These are phyloP conservation scores for Dinochytrium kinnereticum DNA, from an alignment of 371 early-diverging fungal genomes.

Conservation along the genomic window DNA sequence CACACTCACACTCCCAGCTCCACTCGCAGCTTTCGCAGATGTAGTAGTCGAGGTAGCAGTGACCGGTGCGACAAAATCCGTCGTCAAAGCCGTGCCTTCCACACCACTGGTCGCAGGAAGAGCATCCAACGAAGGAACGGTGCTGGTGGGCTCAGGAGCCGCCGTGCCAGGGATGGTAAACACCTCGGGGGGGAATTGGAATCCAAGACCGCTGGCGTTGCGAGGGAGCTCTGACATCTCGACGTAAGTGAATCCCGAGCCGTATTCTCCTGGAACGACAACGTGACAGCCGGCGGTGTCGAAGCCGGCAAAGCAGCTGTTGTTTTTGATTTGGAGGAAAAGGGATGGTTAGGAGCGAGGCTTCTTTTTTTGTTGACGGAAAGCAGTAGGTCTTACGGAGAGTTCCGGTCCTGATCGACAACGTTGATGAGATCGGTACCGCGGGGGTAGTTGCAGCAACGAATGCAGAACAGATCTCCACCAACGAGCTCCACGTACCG, in stretches of 20 bases:
- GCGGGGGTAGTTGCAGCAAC: slow-evolving; percentile 4
- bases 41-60: not conserved
- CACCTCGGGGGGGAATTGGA: not conserved
- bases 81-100: not conserved
- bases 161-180: not conserved
- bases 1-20: not conserved
- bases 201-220: not conserved
- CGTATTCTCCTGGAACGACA: slow-evolving; percentile 9
- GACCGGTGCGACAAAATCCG: not conserved
- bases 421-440: not conserved
- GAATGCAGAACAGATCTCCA: slow-evolving; percentile 2
- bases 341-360: too few species aligned
- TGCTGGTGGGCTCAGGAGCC: not conserved
- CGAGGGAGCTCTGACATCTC: not conserved
- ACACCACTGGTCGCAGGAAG: not conserved
- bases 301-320: slow-evolving; percentile 9
- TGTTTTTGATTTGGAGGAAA: too few species aligned
- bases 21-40: not conserved
- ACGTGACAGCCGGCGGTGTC: slow-evolving; percentile 17
- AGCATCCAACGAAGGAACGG: not conserved
- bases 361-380: too few species aligned
- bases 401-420: not conserved
- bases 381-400: not conserved
- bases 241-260: not conserved
- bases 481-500: slow-evolving; percentile 17